phyloP scores from a whole-genome alignment of 2,329 filamentous ascomycete species.

The Penicillium sp. region DNA sequence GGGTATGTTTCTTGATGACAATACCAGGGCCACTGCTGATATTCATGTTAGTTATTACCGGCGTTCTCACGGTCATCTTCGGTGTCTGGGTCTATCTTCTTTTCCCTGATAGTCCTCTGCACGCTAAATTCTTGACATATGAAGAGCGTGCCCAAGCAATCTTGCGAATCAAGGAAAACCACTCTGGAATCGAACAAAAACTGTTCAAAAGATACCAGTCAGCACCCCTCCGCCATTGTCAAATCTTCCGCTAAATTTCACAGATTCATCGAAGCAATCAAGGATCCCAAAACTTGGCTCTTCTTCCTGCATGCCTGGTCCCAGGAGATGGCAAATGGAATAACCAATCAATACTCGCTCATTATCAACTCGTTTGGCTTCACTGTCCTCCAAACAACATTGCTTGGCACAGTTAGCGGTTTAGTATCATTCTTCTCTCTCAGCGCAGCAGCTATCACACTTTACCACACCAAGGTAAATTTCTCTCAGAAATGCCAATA shows the following conservation, averaged over 20 bases:
- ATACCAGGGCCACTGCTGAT: not conserved
- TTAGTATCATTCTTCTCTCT: constrained; percentile 31
- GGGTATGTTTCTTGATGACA: constrained; percentile 22
- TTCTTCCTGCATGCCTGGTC: constrained; percentile 39
- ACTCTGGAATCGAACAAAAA: constrained; percentile 42
- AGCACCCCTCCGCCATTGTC: no score
- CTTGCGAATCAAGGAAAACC: constrained; percentile 37
- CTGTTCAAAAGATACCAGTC: constrained; percentile 34
- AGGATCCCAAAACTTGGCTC: constrained; percentile 37
- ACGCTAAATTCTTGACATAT: constrained; percentile 32
- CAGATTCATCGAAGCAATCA: constrained; percentile 34
- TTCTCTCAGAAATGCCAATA: no score
- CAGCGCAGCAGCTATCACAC: constrained; percentile 27
- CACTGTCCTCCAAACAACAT: constrained; percentile 26
- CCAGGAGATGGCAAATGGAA: constrained; percentile 37
- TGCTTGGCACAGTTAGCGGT: constrained; percentile 27
- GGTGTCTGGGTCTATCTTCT: constrained; percentile 32
- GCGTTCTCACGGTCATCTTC: constrained; percentile 21
- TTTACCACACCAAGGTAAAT: constrained; percentile 31
- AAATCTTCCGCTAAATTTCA: accelerated
- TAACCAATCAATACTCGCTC: constrained; percentile 47
- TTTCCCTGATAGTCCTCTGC: constrained; percentile 36
- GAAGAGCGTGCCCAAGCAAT: constrained; percentile 38
- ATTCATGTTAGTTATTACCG: constrained; percentile 9
- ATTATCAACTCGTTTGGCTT: constrained; percentile 51